phyloP scores from a whole-genome alignment of 768 basidiomycete genomes.

The Galerina marginata region DNA sequence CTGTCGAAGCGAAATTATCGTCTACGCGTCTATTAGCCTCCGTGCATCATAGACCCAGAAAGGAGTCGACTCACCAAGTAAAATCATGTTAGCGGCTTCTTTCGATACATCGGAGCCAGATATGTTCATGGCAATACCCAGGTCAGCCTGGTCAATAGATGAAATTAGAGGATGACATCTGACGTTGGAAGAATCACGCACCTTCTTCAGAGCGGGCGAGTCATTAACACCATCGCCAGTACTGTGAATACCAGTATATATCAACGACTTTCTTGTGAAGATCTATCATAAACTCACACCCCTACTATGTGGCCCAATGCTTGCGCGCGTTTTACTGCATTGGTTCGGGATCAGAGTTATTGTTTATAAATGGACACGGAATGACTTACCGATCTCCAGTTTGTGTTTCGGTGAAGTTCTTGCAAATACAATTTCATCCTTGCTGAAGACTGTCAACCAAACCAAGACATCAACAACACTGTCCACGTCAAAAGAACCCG shows the following conservation, averaged over 20 bases:
- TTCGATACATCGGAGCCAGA: slow-evolving; percentile 78
- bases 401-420: slow-evolving; percentile 77
- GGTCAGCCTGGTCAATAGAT: slow-evolving; percentile 53
- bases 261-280: not conserved
- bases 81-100: slow-evolving; percentile 77
- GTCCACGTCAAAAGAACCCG: not conserved
- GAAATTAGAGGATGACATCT: not conserved
- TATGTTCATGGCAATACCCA: slow-evolving; percentile 79
- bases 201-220: slow-evolving; percentile 71
- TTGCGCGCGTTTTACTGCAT: slow-evolving; percentile 69
- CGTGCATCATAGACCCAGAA: not conserved
- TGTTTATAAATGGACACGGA: not conserved
- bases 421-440: slow-evolving; percentile 74
- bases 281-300: slow-evolving; percentile 50
- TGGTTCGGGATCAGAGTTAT: not conserved
- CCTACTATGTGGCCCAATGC: slow-evolving; percentile 75
- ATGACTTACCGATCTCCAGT: slow-evolving; percentile 64
- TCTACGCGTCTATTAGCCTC: slow-evolving; percentile 37
- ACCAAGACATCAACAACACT: not conserved
- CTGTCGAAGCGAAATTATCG: slow-evolving; percentile 76
- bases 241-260: slow-evolving; percentile 32
- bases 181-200: not conserved
- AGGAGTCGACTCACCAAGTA: slow-evolving; percentile 50
- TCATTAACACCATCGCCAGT: slow-evolving; percentile 79
- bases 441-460: slow-evolving; percentile 58